These are phyloP conservation scores for Ogataea pignaliae DNA, from an alignment of 805 yeast genomes.

Conservation along the genomic window DNA sequence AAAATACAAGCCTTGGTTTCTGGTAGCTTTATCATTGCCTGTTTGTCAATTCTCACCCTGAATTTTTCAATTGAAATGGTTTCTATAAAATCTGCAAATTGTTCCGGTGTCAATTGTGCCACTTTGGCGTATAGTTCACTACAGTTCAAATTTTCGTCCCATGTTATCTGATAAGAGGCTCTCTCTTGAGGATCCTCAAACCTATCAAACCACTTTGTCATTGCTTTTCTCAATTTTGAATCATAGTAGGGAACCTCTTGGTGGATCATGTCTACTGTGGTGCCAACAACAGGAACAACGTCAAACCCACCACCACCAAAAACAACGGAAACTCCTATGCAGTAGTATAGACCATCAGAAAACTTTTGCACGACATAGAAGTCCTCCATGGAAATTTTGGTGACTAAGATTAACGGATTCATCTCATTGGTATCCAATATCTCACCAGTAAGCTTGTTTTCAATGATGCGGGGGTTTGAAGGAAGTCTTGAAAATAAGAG, in stretches of 20 bases:
- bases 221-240: constrained; percentile 40
- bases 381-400: constrained; percentile 48
- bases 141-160: constrained; percentile 38
- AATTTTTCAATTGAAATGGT: constrained; percentile 36
- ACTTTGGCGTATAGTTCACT: constrained; percentile 28
- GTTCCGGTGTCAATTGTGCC: constrained; percentile 33
- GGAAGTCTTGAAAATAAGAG: constrained; percentile 30
- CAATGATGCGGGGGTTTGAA: constrained; percentile 29
- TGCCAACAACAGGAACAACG: constrained; percentile 26
- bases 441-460: constrained; percentile 41
- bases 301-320: constrained; percentile 52
- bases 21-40: constrained; percentile 42
- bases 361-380: constrained; percentile 36
- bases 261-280: constrained; percentile 41
- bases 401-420: constrained; percentile 42
- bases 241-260: constrained; percentile 46
- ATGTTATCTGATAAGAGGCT: constrained; percentile 45
- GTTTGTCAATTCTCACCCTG: constrained; percentile 44
- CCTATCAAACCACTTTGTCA: constrained; percentile 46
- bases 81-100: constrained; percentile 27
- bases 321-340: constrained; percentile 48
- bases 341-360: constrained; percentile 35
- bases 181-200: constrained; percentile 45
- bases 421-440: constrained; percentile 39
- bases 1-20: constrained; percentile 30